Evolutionary conservation across 495 filamentous ascomycete genomes (phyloP).

Genomic region (Neurospora tetrasperma): DNA sequence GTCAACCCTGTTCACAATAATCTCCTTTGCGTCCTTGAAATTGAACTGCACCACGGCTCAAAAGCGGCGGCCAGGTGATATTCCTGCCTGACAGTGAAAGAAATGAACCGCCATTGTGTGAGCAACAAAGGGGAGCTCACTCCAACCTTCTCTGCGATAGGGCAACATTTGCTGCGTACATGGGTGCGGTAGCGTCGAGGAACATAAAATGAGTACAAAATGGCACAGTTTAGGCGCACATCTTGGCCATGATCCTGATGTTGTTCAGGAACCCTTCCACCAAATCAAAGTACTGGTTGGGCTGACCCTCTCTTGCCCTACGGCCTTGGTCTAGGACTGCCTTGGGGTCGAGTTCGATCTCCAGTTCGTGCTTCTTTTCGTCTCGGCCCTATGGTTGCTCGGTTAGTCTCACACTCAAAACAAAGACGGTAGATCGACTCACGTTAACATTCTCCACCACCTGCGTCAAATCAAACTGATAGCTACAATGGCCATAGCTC

Average conservation of each 20-base stretch:
- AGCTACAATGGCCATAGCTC: constrained; percentile 74
- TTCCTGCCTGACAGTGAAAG: neutral
- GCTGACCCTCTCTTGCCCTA: constrained; percentile 43
- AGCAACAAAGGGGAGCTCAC: neutral
- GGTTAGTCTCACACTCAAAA: constrained; percentile 1
- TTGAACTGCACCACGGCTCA: neutral
- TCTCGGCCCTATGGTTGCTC: constrained; percentile 22
- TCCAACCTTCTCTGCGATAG: neutral
- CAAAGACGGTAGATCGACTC: constrained; percentile 21
- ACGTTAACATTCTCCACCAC: constrained; percentile 51
- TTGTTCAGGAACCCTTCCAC: constrained; percentile 82
- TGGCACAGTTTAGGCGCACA: neutral
- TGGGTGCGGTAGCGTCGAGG: neutral
- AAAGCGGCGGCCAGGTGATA: neutral
- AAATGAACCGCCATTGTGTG: neutral
- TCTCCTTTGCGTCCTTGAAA: neutral
- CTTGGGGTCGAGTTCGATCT: constrained; percentile 65
- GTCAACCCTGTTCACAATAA: neutral
- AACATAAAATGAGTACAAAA: neutral
- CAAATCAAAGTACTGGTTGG: constrained; percentile 60
- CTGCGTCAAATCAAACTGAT: constrained; percentile 85
- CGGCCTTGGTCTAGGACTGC: constrained; percentile 61
- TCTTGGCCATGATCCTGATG: constrained; percentile 51
- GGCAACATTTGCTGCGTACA: neutral
- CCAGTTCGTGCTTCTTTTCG: constrained; percentile 77